A percentile compares a stretch with the other conserved stretches of the same genome.
These are phyloP conservation scores for Moesziomyces sp. DNA, from an alignment of 1,284 basidiomycete genomes.

Conservation along the genomic window DNA sequence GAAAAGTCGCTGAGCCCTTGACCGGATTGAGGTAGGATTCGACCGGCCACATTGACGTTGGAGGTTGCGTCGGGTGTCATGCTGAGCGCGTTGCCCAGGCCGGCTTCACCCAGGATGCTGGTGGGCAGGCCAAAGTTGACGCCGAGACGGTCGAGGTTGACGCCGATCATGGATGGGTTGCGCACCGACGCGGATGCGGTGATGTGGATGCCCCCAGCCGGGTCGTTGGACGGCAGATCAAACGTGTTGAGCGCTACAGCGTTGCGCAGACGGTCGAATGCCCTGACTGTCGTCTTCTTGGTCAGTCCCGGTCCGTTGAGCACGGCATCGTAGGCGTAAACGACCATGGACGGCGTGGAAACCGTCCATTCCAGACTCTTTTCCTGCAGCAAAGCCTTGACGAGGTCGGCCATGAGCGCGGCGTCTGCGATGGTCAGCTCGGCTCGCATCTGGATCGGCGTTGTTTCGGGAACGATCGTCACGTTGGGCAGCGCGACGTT, in stretches of 20 bases:
- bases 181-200: conserved; percentile 74
- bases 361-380: conserved; percentile 81
- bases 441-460: conserved; percentile 72
- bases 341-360: conserved; percentile 75
- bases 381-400: conserved; percentile 75
- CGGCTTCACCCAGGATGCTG: conserved; percentile 74
- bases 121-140: conserved; percentile 74
- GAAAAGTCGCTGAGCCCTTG: conserved; percentile 74
- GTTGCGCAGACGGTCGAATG: conserved; percentile 76
- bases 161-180: conserved; percentile 83
- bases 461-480: conserved; percentile 71
- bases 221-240: conserved; percentile 78
- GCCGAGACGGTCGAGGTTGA: conserved; percentile 74
- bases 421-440: conserved; percentile 75
- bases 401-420: conserved; percentile 75
- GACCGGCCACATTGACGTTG: conserved; percentile 74
- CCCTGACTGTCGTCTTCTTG: conserved; percentile 76
- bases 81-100: conserved; percentile 71
- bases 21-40: conserved; percentile 75
- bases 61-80: conserved; percentile 73
- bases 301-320: conserved; percentile 73
- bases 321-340: conserved; percentile 68
- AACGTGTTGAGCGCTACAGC: conserved; percentile 77
- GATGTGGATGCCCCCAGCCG: conserved; percentile 77
- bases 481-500: conserved; percentile 74